phyloP scores from a whole-genome alignment of 345 rosid genomes.

The Salix dunnii region DNA sequence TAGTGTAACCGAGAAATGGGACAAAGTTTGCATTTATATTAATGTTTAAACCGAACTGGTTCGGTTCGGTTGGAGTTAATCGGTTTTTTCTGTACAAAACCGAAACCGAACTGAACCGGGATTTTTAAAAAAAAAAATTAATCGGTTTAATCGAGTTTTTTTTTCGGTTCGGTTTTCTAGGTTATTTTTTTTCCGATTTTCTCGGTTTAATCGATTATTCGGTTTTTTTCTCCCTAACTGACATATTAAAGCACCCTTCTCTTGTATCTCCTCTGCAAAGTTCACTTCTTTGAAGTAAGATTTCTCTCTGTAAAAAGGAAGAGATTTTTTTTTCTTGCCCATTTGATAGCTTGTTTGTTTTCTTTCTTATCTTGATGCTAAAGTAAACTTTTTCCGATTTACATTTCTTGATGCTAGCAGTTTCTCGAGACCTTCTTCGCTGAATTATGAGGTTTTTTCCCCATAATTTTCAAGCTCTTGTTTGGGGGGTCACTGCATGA shows the following conservation, averaged over 20 bases:
- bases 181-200: no score
- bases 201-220: no score
- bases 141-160: no score
- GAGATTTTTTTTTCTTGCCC: not conserved
- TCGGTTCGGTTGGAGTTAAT: no score
- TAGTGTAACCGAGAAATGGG: no score
- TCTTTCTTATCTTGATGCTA: not conserved
- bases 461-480: not conserved
- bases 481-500: not conserved
- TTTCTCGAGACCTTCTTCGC: not conserved
- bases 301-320: not conserved
- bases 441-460: not conserved
- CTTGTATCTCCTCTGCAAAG: not conserved
- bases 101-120: no score
- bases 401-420: not conserved
- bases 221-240: no score
- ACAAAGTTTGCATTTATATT: no score
- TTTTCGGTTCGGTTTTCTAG: no score
- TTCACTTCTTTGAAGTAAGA: conserved; percentile 1
- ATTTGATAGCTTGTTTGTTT: not conserved
- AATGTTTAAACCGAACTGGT: no score
- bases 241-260: not conserved
- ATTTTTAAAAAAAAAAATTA: no score
- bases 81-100: no score
- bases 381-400: not conserved